These are phyloP conservation scores for Medicago lupulina DNA, from an alignment of 306 rosid genomes.

Conservation along the genomic window DNA sequence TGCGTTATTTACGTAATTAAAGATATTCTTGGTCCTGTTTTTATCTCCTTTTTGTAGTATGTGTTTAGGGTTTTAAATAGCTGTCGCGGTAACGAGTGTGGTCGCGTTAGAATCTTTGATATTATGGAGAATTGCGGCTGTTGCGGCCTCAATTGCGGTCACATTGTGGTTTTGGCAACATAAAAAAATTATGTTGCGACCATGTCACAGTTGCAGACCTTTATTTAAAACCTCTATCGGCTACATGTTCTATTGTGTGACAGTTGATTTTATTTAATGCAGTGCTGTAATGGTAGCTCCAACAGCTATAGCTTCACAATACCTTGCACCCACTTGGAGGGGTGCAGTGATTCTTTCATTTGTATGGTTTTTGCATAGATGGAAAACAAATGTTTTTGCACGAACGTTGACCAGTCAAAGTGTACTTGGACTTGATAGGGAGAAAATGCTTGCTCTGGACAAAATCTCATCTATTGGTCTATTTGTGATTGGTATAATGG, in stretches of 20 bases:
- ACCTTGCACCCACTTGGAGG: constrained; percentile 75
- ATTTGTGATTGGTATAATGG: constrained; percentile 81
- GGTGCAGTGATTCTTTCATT: constrained; percentile 80
- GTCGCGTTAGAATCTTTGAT: background rate
- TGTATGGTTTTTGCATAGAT: constrained; percentile 88
- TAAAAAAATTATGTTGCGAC: too few relatives aligned
- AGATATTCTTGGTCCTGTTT: background rate
- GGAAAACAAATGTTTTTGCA: constrained; percentile 73
- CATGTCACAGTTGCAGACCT: too few relatives aligned
- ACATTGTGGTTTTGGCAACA: too few relatives aligned
- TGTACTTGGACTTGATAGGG: constrained; percentile 67
- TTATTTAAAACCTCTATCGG: constrained; percentile 7
- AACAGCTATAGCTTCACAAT: constrained; percentile 70
- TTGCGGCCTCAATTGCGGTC: too few relatives aligned
- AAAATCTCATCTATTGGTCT: constrained; percentile 82
- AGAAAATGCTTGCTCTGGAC: constrained; percentile 72
- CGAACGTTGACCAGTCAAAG: constrained; percentile 55
- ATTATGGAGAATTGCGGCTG: too few relatives aligned
- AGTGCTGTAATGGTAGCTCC: constrained; percentile 90
- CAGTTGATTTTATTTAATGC: constrained; percentile 56
- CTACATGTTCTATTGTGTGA: constrained; percentile 32
- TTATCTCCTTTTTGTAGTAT: constrained; percentile 4
- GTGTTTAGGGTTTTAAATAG: background rate
- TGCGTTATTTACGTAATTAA: constrained; percentile 38
- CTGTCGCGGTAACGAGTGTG: background rate